Base-by-base conservation (phyloP, 2,329 filamentous ascomycete species). In the Graphilbum sp. region DNA sequence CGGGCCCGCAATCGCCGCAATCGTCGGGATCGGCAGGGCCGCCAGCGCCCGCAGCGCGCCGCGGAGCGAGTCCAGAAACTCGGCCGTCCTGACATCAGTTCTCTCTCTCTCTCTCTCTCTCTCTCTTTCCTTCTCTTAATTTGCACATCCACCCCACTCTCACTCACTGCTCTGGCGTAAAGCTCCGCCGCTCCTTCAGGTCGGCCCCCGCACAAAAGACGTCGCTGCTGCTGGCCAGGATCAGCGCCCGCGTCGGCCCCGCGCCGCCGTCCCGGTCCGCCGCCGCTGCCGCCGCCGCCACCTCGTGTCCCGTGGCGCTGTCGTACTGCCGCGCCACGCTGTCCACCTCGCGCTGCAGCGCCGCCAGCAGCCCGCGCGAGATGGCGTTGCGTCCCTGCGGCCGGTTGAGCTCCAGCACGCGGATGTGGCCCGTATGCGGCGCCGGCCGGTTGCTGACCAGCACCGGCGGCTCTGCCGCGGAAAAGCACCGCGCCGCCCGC, bases 131-230 rank as follows among this genome's bases (percentile, higher is more conserved):
- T n/a, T n/a, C n/a, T n/a, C n/a, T n/a, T n/a, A n/a, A n/a, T n/a
- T n/a, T n/a, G n/a, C n/a, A n/a, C n/a, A n/a, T n/a, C n/a, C n/a
- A n/a, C n/a, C n/a, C n/a, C n/a, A n/a, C n/a, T n/a, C n/a, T n/a
- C n/a, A 58, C 73, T 44, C 57, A 93, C 86, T 95, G 80, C 49
- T 85, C 72, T 43, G 67, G 69, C 1, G 73, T 78, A 58, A 95
- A 90, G 4, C 67, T 72, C 41, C 71, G 69, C 21, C 88, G 66
- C 64, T 95, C 88, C 55, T 95, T 96, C 50, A 98, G 60, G 54
- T 98, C 90, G 4, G 90, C 90, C 29, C 90, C 90, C 0, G 90
- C 85, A 58, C 90, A 98, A 57, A 98, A 98, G 50, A 77, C 67
- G 49, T 95, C 84, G n/a, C 84, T 70, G 31, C 84, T 83, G 52